phyloP scores from a whole-genome alignment of 805 yeast species.

The Pichia nanzhaoensis region DNA sequence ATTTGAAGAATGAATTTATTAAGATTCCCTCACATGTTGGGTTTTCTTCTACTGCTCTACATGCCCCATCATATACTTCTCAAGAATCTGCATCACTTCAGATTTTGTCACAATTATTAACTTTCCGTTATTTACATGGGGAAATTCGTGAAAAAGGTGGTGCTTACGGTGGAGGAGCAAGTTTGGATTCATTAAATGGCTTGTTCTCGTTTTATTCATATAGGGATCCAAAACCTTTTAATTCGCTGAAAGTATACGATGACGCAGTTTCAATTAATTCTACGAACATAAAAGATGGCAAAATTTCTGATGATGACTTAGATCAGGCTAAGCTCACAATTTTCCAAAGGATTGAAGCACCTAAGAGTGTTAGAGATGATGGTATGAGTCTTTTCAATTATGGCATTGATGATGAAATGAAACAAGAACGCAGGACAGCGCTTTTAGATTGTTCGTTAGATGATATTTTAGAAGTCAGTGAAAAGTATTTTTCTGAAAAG shows the following conservation, averaged over 20 bases:
- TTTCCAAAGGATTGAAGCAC: slow-evolving; percentile 90
- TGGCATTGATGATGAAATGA: slow-evolving; percentile 70
- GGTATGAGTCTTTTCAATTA: slow-evolving; percentile 61
- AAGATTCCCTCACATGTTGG: slow-evolving; percentile 84
- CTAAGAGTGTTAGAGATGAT: slow-evolving; percentile 72
- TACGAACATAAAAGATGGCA: slow-evolving; percentile 19
- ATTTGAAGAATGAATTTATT: slow-evolving; percentile 31
- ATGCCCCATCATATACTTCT: slow-evolving; percentile 60
- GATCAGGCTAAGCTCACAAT: slow-evolving; percentile 87
- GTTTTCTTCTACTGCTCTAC: slow-evolving; percentile 62
- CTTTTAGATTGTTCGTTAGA: slow-evolving; percentile 57
- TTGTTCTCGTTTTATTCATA: slow-evolving; percentile 78
- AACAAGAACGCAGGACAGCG: slow-evolving; percentile 71
- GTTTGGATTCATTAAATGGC: slow-evolving; percentile 77
- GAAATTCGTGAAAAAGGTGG: slow-evolving; percentile 95
- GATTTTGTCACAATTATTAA: slow-evolving; percentile 69
- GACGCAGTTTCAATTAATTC: slow-evolving; percentile 43
- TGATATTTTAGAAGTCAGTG: slow-evolving; percentile 62
- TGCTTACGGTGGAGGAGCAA: slow-evolving; percentile 95
- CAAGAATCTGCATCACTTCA: slow-evolving; percentile 82
- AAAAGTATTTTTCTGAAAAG: slow-evolving; percentile 44
- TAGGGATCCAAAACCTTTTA: slow-evolving; percentile 83
- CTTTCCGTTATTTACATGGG: slow-evolving; percentile 78
- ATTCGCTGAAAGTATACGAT: slow-evolving; percentile 56
- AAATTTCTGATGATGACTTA: slow-evolving; percentile 48